A percentile compares a stretch with the other conserved stretches of the same genome.
Conservation (phyloP, 768 basidiomycete genomes). For the Roridomyces roridus region DNA sequence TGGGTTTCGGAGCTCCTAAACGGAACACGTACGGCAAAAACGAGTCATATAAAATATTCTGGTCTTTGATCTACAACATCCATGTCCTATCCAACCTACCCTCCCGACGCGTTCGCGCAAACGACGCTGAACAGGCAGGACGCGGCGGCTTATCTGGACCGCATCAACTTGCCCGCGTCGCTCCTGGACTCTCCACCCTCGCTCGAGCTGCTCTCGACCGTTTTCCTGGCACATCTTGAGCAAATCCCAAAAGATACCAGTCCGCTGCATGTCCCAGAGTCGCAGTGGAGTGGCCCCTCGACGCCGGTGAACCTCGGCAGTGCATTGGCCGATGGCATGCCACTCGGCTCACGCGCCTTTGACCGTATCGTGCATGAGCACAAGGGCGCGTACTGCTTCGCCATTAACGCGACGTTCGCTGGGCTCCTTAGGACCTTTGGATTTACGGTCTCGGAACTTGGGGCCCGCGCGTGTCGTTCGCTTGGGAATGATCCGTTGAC, state of each 20-base stretch:
- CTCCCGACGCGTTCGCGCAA: constrained; percentile 4
- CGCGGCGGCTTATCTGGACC: constrained; percentile 14
- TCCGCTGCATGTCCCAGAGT: constrained; percentile 24
- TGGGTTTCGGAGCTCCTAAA: too few species aligned
- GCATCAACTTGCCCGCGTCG: constrained; percentile 11
- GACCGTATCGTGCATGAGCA: constrained; percentile 18
- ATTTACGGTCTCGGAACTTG: constrained; percentile 19
- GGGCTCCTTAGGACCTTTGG: constrained; percentile 18
- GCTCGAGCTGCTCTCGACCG: constrained; percentile 12
- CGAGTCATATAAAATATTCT: too few species aligned
- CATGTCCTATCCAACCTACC: background rate
- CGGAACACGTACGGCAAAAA: too few species aligned
- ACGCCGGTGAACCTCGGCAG: constrained; percentile 15
- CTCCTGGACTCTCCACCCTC: constrained; percentile 21
- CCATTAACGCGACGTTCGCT: constrained; percentile 21
- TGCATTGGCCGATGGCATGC: constrained; percentile 22
- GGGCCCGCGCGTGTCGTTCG: constrained; percentile 18
- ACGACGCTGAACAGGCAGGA: constrained; percentile 6
- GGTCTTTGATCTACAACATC: too few species aligned
- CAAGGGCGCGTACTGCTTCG: constrained; percentile 26
- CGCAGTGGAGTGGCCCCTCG: constrained; percentile 21
- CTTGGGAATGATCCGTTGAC: constrained; percentile 19
- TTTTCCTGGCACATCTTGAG: constrained; percentile 23
- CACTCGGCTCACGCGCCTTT: constrained; percentile 13
- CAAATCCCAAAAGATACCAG: constrained; percentile 22